Base-by-base conservation (phyloP, 768 basidiomycete genomes). In the Dioszegia aurantiaca region DNA sequence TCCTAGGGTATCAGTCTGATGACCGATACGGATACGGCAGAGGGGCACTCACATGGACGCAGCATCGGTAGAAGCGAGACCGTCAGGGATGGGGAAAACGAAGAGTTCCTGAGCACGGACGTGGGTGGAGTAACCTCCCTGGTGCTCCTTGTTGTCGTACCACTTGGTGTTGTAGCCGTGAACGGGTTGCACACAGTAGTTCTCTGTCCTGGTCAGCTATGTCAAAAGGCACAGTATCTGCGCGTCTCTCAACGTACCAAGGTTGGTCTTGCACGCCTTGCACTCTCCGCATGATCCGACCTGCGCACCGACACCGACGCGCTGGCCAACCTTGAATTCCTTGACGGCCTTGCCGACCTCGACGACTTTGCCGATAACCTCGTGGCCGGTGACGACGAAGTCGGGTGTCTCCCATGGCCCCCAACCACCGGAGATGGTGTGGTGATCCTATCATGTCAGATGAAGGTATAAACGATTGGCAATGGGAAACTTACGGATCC, bases 21-120 rank as follows among this genome's bases (percentile, higher is more conserved):
- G 1, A 36, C 45, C 40, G 17, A 4, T 17, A 46, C 23, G 16
- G 4, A 47, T 24, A 10, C 21, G 16, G 5, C 8, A 48, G 11
- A 2, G 14, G 23, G 14, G 12, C 8, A 67, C 72, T 67, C 55
- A 76, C 81, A 87, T 81, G 6, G 85, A 84, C 1, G 84, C 84
- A 3, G 83, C 84, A 44, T 83, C 61, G 53, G 81, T 80, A 6
- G 82, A 78, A 28, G 80, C 74, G 24, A 87, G 71, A 12, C 67
- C 76, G 9, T 83, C 79, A 1, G 86, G 86, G 39, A 88, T 82
- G 10, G 79, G 79, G 68, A 85, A 81, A 31, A 83, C 83, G 63
- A 83, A 87, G 53, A 79, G 80, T 42, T 76, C 69, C 53, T 79
- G 78, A 19, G 74, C 78, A 28, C 80, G 73, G 54, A 80, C 72